Evolutionary conservation across 1,284 basidiomycete genomes (phyloP).

Genomic region (Fomitopsis palustris): DNA sequence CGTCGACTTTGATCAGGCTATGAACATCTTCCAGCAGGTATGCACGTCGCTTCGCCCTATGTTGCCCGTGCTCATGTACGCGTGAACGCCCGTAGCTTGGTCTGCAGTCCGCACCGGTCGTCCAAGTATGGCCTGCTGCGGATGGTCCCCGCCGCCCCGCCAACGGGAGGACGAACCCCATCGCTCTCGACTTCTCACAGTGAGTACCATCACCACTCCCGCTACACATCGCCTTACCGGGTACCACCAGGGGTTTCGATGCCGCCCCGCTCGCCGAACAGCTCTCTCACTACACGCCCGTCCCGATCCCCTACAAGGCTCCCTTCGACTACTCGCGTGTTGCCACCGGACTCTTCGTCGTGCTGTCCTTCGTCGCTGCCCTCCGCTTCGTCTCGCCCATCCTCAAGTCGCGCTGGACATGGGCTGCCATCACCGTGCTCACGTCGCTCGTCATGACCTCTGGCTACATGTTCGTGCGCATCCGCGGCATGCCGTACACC

Average conservation of each 20-base stretch:
- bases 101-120: conserved; percentile 74
- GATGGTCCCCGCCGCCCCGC: conserved; percentile 63
- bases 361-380: conserved; percentile 43
- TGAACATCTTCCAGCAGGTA: conserved; percentile 78
- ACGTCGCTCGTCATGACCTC: conserved; percentile 81
- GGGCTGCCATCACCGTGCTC: conserved; percentile 65
- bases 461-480: conserved; percentile 97
- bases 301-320: conserved; percentile 69
- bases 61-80: neutral
- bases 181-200: conserved; percentile 80
- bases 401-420: conserved; percentile 76
- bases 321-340: conserved; percentile 69
- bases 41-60: neutral
- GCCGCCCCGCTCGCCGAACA: conserved; percentile 74
- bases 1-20: conserved; percentile 82
- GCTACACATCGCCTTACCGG: too few species aligned
- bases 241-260: conserved; percentile 82
- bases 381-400: conserved; percentile 68
- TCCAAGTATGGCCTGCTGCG: conserved; percentile 73
- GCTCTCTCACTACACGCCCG: conserved; percentile 68
- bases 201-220: too few species aligned
- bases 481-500: conserved; percentile 78
- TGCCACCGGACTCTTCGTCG: conserved; percentile 39
- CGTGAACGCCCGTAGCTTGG: conserved; percentile 51
- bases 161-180: conserved; percentile 48